Evolutionary conservation across 768 basidiomycete species (phyloP), one percentile per base, ranked within the genome.

Genomic region (Boletus insuetus): DNA sequence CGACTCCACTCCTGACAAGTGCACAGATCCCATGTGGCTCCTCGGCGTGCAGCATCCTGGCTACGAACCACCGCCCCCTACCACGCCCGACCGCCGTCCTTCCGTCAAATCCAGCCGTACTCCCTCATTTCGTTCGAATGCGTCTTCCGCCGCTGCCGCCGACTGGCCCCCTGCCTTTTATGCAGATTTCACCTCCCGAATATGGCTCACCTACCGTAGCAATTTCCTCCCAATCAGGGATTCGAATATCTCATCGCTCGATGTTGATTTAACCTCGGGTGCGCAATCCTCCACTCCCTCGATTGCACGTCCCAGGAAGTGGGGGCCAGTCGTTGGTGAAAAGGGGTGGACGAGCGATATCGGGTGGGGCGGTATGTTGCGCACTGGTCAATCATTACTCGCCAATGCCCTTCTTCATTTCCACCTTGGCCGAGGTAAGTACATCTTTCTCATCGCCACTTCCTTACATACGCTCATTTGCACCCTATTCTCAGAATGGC

Each of bases 151-250:
- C 61, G 64, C 66, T 11, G 68, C 68, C 1, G 69, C 64, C 16
- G 75, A 82, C 64, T 93, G 91, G 91, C 90, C 91, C 0, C 81
- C 85, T 9, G 79, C 81, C 37, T 96, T 97, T 68, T 93, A 94
- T 65, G 77, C 81, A 12, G 95, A 98, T 73, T 98, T 96, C 69
- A 86, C 86, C 0, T 91, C 91, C 1, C 79, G 88, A 7, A 78
- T 97, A 48, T 97, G 93, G 89, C 79, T 95, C 42, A 96, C 94
- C 0, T 98, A 98, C 73, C 89, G 94, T 20, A 86, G 85, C 2
- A 87, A 93, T 38, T 96, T 95, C 58, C 61, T 82, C 0, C 87
- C 91, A 3, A 94, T 98, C 62, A 77, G 84, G 41, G 87, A 92
- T 67, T 77, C 76, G 0, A 72, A 77, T 20, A 73, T 83, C 17